Base-by-base conservation (phyloP, 2,329 filamentous ascomycete species). In the Ascochyta fabae region DNA sequence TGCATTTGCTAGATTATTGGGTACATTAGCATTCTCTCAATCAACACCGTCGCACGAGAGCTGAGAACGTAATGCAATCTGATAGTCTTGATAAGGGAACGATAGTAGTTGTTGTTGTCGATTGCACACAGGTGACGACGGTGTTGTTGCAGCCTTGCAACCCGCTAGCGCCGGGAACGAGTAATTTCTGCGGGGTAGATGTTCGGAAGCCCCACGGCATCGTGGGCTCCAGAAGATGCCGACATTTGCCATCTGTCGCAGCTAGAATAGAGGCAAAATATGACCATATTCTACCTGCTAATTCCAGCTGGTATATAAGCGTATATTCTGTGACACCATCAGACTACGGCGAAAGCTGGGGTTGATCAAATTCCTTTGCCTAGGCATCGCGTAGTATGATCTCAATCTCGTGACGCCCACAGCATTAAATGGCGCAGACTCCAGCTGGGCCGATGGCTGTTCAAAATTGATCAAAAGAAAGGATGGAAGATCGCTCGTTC, bases 401-500 rank as follows among this genome's bases (percentile, higher is more conserved):
- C 23, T 29, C 12, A 29, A n/a, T 22, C 16, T 15, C 9, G 22
- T 5, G 19, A 23, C 15, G 22, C 12, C 29, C n/a, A n/a, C 13
- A 12, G 19, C 26, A 12, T 4, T 19, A 26, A 4, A 43, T 38
- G 44, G 27, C 15, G 42, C 41, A 46, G 6, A 29, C 10, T 10
- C 13, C 19, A 31, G 53, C 43, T 50, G 46, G 42, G 40, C 41
- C 23, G 31, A 19, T 31, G 19, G 41, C 19, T 33, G 29, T 22
- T 15, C 16, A 23, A 9, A 16, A 38, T 10, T 40, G 35, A 26
- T 22, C 40, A 26, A 46, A 29, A 52, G 48, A 36, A 15, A 59
- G 35, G 3, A 72, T 71, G 69, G 65, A 70, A 23, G 68, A 71
- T 53, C 59, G 69, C 45, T 65, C 65, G 31, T 62, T 47, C 48